Evolutionary conservation across 179 eudicot species (phyloP).

Genomic region (Spinacia oleracea): DNA sequence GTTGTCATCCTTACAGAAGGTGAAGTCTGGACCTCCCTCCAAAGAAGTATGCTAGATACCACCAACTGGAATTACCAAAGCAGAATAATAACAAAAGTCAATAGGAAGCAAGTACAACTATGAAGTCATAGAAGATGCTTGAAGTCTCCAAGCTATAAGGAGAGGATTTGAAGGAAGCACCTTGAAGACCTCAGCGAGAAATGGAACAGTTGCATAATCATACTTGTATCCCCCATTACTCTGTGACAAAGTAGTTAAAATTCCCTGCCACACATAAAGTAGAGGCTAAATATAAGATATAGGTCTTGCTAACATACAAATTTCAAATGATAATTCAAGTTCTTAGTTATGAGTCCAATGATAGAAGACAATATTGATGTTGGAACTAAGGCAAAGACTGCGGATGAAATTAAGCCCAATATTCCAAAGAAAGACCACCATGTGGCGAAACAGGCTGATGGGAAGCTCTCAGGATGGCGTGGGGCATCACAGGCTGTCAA

Average conservation of each 20-base stretch:
- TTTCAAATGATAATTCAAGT: neutral
- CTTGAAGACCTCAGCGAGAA: conserved; percentile 95
- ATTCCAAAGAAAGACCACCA: neutral
- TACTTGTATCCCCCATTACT: conserved; percentile 84
- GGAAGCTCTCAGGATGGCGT: neutral
- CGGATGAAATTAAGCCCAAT: neutral
- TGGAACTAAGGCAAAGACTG: neutral
- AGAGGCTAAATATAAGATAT: conserved; percentile 11
- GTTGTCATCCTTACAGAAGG: conserved; percentile 83
- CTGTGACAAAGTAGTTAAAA: conserved; percentile 84
- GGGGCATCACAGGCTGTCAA: neutral
- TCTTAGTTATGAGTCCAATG: neutral
- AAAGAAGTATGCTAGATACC: conserved; percentile 75
- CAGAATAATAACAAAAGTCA: neutral
- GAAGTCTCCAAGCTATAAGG: neutral
- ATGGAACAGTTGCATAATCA: conserved; percentile 95
- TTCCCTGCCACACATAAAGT: conserved; percentile 62
- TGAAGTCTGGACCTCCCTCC: conserved; percentile 62
- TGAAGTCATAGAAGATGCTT: conserved; percentile 2
- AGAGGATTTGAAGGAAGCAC: conserved; percentile 33
- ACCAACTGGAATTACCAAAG: conserved; percentile 49
- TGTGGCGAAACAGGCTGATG: neutral
- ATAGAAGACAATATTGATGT: neutral
- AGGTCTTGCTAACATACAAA: neutral
- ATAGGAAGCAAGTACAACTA: conserved; percentile 11